Base-by-base conservation (phyloP, 2,329 filamentous ascomycete genomes). In the Apiospora aurea region DNA sequence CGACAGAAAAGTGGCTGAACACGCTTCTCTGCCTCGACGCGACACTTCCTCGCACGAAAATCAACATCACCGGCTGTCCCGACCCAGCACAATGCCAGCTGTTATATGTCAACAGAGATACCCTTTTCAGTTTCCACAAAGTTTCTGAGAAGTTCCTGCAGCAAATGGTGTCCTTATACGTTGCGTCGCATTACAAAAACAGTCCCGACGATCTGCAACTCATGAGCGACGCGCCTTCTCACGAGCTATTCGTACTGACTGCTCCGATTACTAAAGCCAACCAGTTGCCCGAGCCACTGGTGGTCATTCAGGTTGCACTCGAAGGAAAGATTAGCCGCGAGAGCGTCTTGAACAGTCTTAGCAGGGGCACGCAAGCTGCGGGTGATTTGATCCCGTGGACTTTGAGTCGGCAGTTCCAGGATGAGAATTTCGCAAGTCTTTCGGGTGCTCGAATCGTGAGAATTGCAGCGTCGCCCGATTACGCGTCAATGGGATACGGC, bases 361-460 rank as follows among this genome's bases (percentile, higher is more conserved):
- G 93, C 78, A 90, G 96, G 80, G 97, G 96, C 49, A 93, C 96
- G 80, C 89, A 96, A 76, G 94, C 96, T 1, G 91, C 94, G 51
- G 96, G 96, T 78, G 96, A 99, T 81, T 85, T 99, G 70, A 99
- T 99, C 72, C 96, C 96, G 0, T 99, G 96, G 96, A 89, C 98
- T 44, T 94, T 99, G 74, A 97, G 94, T 80, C 95, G 98, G 80
- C 96, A 99, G 80, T 99, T 97, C 85, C 96, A 98, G 80, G 96
- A 99, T 78, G 94, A 97, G 75, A 95, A 98, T 75, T 99, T 99
- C 80, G 96, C 96, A 16, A 92, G 93, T 53, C 87, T 99, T 0
- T 98, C 96, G 18, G 97, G 96, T 71, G 96, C 96, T 46, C 91
- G 96, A 73, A 86, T 99, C 67, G 96, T 99, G 21, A 91, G 96